Conservation (phyloP, 768 basidiomycete species). For the Mycena venus region DNA sequence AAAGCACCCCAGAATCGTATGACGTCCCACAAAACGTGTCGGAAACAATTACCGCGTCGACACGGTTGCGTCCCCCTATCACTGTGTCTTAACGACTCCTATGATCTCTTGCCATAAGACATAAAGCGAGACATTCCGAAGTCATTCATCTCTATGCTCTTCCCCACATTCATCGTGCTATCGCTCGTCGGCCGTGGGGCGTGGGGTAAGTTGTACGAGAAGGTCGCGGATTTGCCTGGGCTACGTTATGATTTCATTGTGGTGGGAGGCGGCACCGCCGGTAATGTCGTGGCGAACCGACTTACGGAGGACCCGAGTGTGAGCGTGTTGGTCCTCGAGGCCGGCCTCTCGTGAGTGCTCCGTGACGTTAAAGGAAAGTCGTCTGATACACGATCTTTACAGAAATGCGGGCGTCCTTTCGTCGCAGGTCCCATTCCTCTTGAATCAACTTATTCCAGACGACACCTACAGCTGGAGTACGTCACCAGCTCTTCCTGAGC, state of each 20-base stretch:
- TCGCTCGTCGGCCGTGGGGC: neutral
- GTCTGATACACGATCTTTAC: neutral
- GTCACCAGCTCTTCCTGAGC: neutral
- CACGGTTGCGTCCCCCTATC: no score
- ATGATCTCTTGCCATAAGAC: no score
- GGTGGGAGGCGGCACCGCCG: constrained; percentile 1
- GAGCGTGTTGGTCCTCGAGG: constrained; percentile 10
- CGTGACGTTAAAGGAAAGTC: no score
- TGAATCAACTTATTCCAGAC: neutral
- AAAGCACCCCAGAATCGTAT: no score
- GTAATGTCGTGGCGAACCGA: constrained; percentile 8
- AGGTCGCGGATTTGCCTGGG: neutral
- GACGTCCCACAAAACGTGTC: no score
- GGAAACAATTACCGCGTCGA: no score
- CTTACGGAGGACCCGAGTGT: neutral
- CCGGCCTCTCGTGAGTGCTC: neutral
- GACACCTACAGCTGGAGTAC: constrained; percentile 7
- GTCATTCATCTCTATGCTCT: no score
- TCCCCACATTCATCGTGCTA: neutral
- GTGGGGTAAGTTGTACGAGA: constrained; percentile 2
- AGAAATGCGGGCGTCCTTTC: constrained; percentile 10
- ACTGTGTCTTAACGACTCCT: no score
- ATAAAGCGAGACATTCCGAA: no score
- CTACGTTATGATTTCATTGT: neutral
- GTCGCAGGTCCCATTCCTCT: constrained; percentile 7